Base-by-base conservation (phyloP, 495 filamentous ascomycete genomes). In the Cercophora sp. region DNA sequence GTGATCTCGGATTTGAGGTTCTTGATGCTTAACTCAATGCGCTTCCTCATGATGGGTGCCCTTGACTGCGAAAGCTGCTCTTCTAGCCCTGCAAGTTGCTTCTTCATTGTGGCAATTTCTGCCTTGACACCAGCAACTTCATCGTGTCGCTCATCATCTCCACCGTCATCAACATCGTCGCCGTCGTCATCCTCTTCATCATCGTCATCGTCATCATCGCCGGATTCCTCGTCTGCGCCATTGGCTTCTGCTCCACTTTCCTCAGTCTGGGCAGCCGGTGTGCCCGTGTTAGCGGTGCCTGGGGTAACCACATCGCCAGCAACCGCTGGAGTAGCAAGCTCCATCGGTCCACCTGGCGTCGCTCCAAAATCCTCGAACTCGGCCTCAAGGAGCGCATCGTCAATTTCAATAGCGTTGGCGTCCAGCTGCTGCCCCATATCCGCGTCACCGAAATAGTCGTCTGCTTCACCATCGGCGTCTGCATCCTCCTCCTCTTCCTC, bases 401-500 rank as follows among this genome's bases (percentile, higher is more conserved):
- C 63, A 5, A 56, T 13, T 6, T 55, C 46, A 1, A 57, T 63
- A 5, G 63, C 53, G 11, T 57, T 26, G 3, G 48, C 46, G 10
- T 56, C 51, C 10, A 43, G 40, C 19, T 50, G 78, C 31, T 76
- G 74, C 16, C 77, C 77, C 15, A 67, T 65, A 8, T 66, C 67
- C 23, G 72, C 70, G 13, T 61, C 67, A 23, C 62, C 65, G 52
- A 74, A 73, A 54, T 72, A 72, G 20, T 74, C 70, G 9, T 72
- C 76, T 16, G 76, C 79, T 22, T 81, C 79, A 13, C 86, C 84
- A 35, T 83, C 81, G 25, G 71, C 73, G 23, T 79, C 70, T 10
- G 78, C 81, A 20, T 78, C 80, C 18, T 81, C 79, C n/a, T 86
- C 82, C 39, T 83, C 81, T 19, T 75, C n/a, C n/a, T 79, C 81